Evolutionary conservation across 2,329 filamentous ascomycete species (phyloP).

Genomic region (Biscogniauxia marginata): DNA sequence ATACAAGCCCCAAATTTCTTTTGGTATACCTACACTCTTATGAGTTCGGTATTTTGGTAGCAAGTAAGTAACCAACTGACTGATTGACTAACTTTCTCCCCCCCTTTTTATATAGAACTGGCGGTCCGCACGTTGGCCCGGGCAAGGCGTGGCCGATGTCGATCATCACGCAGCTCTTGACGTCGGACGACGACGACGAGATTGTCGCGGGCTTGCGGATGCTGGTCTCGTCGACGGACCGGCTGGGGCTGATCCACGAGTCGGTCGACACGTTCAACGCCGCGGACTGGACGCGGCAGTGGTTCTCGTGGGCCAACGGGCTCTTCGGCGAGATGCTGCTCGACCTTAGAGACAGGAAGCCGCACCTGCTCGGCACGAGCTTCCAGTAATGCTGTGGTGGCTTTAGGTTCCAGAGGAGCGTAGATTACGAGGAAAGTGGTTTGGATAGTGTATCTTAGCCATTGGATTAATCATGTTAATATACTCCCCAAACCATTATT

Average conservation of each 20-base stretch:
- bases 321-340: conserved; percentile 36
- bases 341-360: conserved; percentile 66
- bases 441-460: neutral
- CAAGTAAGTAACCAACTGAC: neutral
- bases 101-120: conserved; percentile 34
- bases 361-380: conserved; percentile 55
- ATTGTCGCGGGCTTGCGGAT: conserved; percentile 35
- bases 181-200: conserved; percentile 39
- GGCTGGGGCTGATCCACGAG: conserved; percentile 42
- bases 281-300: conserved; percentile 38
- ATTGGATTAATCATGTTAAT: neutral
- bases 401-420: neutral
- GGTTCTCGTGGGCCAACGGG: conserved; percentile 39
- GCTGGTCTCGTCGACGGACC: conserved; percentile 31
- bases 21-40: neutral
- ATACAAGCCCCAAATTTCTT: no score
- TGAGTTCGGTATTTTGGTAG: no score
- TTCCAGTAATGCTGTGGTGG: conserved; percentile 40
- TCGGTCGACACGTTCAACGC: conserved; percentile 39
- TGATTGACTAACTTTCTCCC: conserved; percentile 6
- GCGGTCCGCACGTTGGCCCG: conserved; percentile 55
- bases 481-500: neutral
- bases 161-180: conserved; percentile 76
- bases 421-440: neutral
- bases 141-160: conserved; percentile 87